Conservation (phyloP, 805 yeast genomes). For the Candida vartiovaarae region DNA sequence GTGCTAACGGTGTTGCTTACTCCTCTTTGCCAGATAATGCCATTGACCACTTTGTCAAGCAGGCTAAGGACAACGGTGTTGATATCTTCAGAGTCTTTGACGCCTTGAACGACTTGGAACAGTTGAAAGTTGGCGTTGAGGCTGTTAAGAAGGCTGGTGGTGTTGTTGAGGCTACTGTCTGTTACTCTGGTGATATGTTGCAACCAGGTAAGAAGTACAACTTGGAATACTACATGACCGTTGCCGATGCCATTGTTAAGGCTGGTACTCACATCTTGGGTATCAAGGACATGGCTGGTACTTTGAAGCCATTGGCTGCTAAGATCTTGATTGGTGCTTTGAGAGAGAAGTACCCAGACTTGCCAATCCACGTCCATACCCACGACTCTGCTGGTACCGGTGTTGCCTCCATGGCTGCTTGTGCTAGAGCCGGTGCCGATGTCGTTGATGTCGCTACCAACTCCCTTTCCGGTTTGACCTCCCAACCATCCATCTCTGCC, state of each 20-base stretch:
- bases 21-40: constrained; percentile 98
- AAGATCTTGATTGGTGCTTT: constrained; percentile 68
- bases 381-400: constrained; percentile 99
- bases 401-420: constrained; percentile 92
- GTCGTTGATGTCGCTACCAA: constrained; percentile 96
- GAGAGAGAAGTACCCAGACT: constrained; percentile 80
- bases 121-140: constrained; percentile 93
- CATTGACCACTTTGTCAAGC: constrained; percentile 90
- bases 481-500: constrained; percentile 95
- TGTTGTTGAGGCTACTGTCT: constrained; percentile 96
- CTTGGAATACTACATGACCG: constrained; percentile 76
- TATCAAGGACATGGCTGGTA: constrained; percentile 99
- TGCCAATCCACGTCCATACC: constrained; percentile 97
- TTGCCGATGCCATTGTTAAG: constrained; percentile 75
- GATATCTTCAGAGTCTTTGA: constrained; percentile 98
- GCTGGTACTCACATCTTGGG: constrained; percentile 97
- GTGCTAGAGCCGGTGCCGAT: constrained; percentile 96
- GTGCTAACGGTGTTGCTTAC: constrained; percentile 99
- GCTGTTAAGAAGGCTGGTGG: constrained; percentile 99
- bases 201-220: constrained; percentile 94
- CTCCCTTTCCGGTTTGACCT: constrained; percentile 97
- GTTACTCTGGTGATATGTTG: constrained; percentile 99
- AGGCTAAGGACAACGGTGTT: constrained; percentile 94
- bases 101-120: constrained; percentile 94
- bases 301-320: constrained; percentile 94